Conservation (phyloP, 163 green algal genomes). For the Smithsoniella earleae region DNA sequence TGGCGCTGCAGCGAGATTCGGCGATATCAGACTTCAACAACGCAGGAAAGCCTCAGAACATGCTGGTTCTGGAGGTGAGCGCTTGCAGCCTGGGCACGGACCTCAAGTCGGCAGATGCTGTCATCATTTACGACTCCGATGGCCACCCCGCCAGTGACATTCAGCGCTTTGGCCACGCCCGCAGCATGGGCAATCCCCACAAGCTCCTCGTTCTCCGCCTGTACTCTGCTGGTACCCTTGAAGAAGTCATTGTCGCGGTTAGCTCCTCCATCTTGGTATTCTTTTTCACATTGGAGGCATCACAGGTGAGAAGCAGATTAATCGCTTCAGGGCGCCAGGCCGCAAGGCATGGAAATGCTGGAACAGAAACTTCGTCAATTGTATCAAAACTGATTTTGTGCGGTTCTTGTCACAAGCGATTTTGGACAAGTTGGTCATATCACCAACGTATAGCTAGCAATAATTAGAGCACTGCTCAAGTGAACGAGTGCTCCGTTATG, state of each 20-base stretch:
- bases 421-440: too few relatives aligned
- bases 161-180: slow-evolving; percentile 37
- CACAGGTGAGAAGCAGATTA: too few relatives aligned
- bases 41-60: neutral
- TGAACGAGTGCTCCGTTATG: too few relatives aligned
- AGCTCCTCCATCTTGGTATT: too few relatives aligned
- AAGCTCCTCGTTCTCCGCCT: slow-evolving; percentile 18
- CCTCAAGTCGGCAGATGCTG: slow-evolving; percentile 46
- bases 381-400: too few relatives aligned
- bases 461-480: too few relatives aligned
- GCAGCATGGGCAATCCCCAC: slow-evolving; percentile 19
- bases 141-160: slow-evolving; percentile 54
- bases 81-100: slow-evolving; percentile 62
- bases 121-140: slow-evolving; percentile 63
- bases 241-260: slow-evolving; percentile 31
- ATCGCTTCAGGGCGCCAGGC: too few relatives aligned
- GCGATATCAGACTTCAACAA: slow-evolving; percentile 33
- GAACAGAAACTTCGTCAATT: too few relatives aligned
- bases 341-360: too few relatives aligned
- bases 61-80: slow-evolving; percentile 20
- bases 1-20: neutral
- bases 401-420: too few relatives aligned
- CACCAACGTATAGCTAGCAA: too few relatives aligned
- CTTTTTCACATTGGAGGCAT: too few relatives aligned
- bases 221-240: slow-evolving; percentile 18